Conservation (phyloP, 805 yeast genomes). For the Schwanniomyces vanrijiae region DNA sequence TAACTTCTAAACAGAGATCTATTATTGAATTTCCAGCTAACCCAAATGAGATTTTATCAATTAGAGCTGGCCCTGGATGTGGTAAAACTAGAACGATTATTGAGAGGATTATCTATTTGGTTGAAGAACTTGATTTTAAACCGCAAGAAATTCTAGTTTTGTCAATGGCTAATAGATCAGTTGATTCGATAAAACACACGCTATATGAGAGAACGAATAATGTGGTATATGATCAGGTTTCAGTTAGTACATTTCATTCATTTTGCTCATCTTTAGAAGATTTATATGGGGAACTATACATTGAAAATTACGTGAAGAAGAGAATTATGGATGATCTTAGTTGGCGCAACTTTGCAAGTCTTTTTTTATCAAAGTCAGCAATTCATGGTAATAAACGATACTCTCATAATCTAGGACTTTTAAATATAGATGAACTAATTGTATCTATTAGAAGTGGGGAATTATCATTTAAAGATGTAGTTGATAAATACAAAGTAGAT, state of each 20-base stretch:
- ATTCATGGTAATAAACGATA: constrained; percentile 16
- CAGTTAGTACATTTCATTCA: constrained; percentile 63
- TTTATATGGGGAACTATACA: constrained; percentile 25
- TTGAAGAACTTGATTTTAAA: constrained; percentile 31
- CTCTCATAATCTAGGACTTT: constrained; percentile 4
- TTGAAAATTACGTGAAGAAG: constrained; percentile 12
- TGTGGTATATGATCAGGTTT: constrained; percentile 30
- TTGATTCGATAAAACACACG: constrained; percentile 43
- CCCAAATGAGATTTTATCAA: constrained; percentile 43
- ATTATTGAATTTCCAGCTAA: constrained; percentile 44
- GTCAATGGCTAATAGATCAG: constrained; percentile 71
- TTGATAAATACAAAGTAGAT: constrained; percentile 21
- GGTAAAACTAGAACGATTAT: constrained; percentile 68
- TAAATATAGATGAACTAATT: constrained; percentile 23
- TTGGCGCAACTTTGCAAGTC: constrained; percentile 40
- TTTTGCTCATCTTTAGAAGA: constrained; percentile 53
- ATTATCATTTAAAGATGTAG: constrained; percentile 20
- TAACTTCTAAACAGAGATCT: constrained; percentile 45
- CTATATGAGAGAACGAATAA: constrained; percentile 32
- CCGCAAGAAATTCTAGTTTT: constrained; percentile 62
- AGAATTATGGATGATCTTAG: constrained; percentile 54
- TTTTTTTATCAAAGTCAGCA: constrained; percentile 36
- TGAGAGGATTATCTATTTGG: constrained; percentile 49
- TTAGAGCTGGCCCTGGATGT: constrained; percentile 73
- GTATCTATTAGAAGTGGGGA: constrained; percentile 21